Conservation (phyloP, 345 rosid genomes). For the Euphorbia pulcherrima region DNA sequence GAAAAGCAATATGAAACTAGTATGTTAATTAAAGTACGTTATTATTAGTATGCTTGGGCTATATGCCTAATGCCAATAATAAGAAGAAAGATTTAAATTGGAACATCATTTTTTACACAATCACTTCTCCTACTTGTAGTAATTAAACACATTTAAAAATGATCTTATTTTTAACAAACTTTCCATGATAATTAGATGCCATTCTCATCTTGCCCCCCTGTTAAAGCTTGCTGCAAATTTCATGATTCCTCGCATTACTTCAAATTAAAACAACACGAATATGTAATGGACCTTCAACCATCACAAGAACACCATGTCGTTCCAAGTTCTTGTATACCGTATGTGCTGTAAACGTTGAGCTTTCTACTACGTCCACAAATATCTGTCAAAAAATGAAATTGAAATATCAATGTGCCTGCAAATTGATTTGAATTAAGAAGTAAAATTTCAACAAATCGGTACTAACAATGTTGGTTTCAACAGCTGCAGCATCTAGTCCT, state of each 20-base stretch:
- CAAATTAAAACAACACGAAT: background rate
- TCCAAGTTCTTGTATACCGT: slow-evolving; percentile 59
- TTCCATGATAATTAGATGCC: slow-evolving; percentile 23
- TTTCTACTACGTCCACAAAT: slow-evolving; percentile 49
- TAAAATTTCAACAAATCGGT: background rate
- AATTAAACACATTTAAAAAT: background rate
- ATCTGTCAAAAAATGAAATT: slow-evolving; percentile 37
- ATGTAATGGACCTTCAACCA: slow-evolving; percentile 46
- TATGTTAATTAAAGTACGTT: too few relatives aligned
- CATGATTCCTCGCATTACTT: background rate
- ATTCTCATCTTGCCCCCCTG: slow-evolving; percentile 32
- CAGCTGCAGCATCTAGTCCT: too few relatives aligned
- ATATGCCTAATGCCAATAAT: too few relatives aligned
- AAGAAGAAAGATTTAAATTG: too few relatives aligned
- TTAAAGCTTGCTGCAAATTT: slow-evolving; percentile 42
- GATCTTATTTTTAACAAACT: background rate
- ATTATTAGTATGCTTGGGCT: too few relatives aligned
- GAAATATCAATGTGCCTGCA: background rate
- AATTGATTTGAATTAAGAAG: background rate
- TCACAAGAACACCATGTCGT: slow-evolving; percentile 58
- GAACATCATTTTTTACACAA: too few relatives aligned
- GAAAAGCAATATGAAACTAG: too few relatives aligned
- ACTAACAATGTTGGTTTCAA: too few relatives aligned
- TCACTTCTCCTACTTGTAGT: too few relatives aligned
- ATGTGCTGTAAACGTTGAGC: slow-evolving; percentile 45